Base-by-base conservation (phyloP, 2,329 filamentous ascomycete genomes). In the Aureobasidium subglaciale region DNA sequence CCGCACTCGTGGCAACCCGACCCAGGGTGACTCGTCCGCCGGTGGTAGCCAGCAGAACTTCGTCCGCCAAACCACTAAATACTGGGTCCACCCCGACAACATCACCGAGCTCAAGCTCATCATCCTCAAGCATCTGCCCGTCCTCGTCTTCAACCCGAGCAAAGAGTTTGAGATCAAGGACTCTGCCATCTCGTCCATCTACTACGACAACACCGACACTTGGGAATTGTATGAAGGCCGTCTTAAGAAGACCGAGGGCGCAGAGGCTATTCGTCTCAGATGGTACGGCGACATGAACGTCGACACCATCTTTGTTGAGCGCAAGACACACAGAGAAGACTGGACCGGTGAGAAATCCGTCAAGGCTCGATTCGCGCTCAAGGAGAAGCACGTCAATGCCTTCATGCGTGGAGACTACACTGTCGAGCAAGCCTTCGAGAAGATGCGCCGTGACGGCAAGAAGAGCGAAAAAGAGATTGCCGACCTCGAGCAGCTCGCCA, bases 271-370 rank as follows among this genome's bases (percentile, higher is more conserved):
- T 63, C 90, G 93, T 67, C 78, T 99, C 58, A 83, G 93, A 62
- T 99, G 93, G 93, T 99, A 99, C 67, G 93, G 93, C 58, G 90
- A 89, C 38, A 96, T 99, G 92, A 84, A 93, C 64, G 90, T 78
- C 53, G 91, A 97, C 67, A 93, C 89, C 55, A 95, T 97, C 56
- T 99, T 97, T 66, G 87, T 99, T 22, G 93, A 99, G 76, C 84
- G 93, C 60, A 99, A 99, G 75, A 99, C 93, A 1, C 93, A 99
- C 75, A 86, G 93, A 35, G 93, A 99, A 71, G 93, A 99, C 70
- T 99, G 93, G 93, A 99, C 93, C 0, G 93, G 93, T 57, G 93
- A 99, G 71, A 96, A 97, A 75, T 97, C 92, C 1, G 93, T 99
- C 73, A 99, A 99, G 76, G 92, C 93, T 40, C 87, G 93, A 40